Conservation (phyloP, 1,284 basidiomycete species). For the Trametes pubescens region DNA sequence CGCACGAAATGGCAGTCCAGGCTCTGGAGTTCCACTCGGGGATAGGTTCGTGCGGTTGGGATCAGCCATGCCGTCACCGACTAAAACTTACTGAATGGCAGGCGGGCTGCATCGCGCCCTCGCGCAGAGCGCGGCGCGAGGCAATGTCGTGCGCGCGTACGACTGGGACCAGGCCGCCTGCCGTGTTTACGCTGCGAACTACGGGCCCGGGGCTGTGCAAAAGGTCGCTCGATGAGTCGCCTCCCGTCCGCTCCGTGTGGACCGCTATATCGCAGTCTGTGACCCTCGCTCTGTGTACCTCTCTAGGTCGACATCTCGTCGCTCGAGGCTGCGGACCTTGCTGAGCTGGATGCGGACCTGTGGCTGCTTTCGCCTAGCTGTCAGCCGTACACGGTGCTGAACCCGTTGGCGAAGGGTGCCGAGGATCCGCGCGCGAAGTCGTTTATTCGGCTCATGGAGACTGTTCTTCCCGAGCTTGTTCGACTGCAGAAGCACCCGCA, state of each 20-base stretch:
- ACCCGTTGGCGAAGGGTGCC: conserved; percentile 71
- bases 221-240: conserved; percentile 50
- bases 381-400: conserved; percentile 82
- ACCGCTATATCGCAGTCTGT: conserved; percentile 5
- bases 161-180: conserved; percentile 82
- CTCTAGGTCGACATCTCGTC: conserved; percentile 68
- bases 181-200: conserved; percentile 68
- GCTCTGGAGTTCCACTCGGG: conserved; percentile 83
- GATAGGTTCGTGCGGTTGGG: conserved; percentile 57
- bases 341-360: conserved; percentile 55
- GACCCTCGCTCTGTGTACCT: not conserved
- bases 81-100: conserved; percentile 40
- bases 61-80: conserved; percentile 5
- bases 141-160: conserved; percentile 64
- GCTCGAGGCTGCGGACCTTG: conserved; percentile 57
- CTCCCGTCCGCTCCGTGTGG: conserved; percentile 11
- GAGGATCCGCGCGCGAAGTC: conserved; percentile 77
- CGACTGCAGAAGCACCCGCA: conserved; percentile 54
- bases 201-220: conserved; percentile 53
- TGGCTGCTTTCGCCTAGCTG: conserved; percentile 84
- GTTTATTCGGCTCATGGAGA: conserved; percentile 72
- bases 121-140: conserved; percentile 54
- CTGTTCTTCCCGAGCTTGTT: conserved; percentile 69
- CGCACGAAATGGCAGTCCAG: conserved; percentile 44
- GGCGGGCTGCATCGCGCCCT: conserved; percentile 78